phyloP scores from a whole-genome alignment of 1,284 basidiomycete genomes.

The Pulveroboletus sp. region DNA sequence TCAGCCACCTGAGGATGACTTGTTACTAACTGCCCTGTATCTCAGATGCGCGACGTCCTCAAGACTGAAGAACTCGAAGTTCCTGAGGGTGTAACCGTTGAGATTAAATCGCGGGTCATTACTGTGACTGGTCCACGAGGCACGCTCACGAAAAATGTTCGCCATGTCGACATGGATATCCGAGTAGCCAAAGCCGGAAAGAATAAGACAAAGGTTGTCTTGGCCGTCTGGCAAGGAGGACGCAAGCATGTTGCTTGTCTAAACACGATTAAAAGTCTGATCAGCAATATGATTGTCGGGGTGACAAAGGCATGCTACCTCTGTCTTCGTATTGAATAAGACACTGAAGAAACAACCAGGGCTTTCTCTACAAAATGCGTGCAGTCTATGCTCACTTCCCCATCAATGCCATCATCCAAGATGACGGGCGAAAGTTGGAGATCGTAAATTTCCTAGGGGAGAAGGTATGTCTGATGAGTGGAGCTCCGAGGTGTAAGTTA shows the following conservation, averaged over 20 bases:
- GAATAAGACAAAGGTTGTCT: conserved; percentile 69
- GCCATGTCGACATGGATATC: conserved; percentile 97
- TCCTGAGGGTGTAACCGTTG: conserved; percentile 81
- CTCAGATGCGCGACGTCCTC: conserved; percentile 87
- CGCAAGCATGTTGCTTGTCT: conserved; percentile 99
- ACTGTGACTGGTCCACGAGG: conserved; percentile 89
- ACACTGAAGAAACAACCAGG: conserved; percentile 43
- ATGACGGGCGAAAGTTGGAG: conserved; percentile 76
- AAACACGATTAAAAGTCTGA: conserved; percentile 91
- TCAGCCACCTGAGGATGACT: conserved; percentile 19
- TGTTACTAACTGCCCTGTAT: conserved; percentile 12
- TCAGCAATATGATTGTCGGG: conserved; percentile 97
- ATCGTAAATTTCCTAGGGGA: conserved; percentile 99
- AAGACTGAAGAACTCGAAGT: conserved; percentile 92
- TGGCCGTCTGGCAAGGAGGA: conserved; percentile 97
- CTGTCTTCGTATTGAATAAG: neutral
- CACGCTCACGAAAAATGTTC: conserved; percentile 86
- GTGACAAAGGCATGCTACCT: conserved; percentile 71
- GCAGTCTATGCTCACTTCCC: conserved; percentile 99
- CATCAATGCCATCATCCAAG: conserved; percentile 97
- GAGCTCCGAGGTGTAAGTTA: neutral
- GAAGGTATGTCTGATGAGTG: conserved; percentile 54
- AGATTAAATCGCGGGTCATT: conserved; percentile 87
- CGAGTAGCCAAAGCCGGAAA: conserved; percentile 73
- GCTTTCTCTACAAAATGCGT: conserved; percentile 99